Evolutionary conservation across 805 yeast species (phyloP).

Genomic region (Saccharomycopsis javanensis): DNA sequence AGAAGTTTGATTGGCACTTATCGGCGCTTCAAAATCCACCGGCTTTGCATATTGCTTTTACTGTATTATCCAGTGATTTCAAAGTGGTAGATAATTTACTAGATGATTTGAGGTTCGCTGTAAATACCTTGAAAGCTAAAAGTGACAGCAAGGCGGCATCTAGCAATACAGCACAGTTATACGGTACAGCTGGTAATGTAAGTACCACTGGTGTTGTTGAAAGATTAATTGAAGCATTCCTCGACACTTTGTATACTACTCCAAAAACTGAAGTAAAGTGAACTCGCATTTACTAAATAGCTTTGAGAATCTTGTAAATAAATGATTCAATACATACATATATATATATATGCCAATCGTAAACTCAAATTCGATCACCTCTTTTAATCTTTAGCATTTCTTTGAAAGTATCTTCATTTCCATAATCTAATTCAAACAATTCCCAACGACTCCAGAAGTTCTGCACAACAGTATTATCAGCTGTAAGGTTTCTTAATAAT

Average conservation of each 20-base stretch:
- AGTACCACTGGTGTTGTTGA: slow-evolving; percentile 79
- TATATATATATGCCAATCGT: not conserved
- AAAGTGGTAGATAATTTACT: slow-evolving; percentile 51
- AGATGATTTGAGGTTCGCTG: slow-evolving; percentile 37
- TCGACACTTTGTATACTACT: slow-evolving; percentile 61
- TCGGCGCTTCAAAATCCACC: slow-evolving; percentile 81
- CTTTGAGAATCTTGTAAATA: not conserved
- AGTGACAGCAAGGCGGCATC: slow-evolving; percentile 22
- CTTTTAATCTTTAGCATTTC: slow-evolving; percentile 54
- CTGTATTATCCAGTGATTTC: slow-evolving; percentile 47
- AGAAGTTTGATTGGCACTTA: slow-evolving; percentile 75
- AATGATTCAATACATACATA: not conserved
- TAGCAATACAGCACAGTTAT: slow-evolving; percentile 76
- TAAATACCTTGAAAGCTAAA: slow-evolving; percentile 31
- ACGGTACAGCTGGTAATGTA: slow-evolving; percentile 93
- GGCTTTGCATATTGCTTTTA: slow-evolving; percentile 85
- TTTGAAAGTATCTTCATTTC: slow-evolving; percentile 62
- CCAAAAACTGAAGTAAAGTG: not conserved
- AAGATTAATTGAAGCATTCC: slow-evolving; percentile 63
- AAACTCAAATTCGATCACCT: not conserved
- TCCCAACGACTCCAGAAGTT: slow-evolving; percentile 64
- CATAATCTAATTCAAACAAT: slow-evolving; percentile 59
- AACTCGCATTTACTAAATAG: not conserved
- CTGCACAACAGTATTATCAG: slow-evolving; percentile 17
- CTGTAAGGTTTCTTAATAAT: slow-evolving; percentile 7